Evolutionary conservation across 2,329 filamentous ascomycete species (phyloP).

Genomic region (Elsinoe fawcettii): DNA sequence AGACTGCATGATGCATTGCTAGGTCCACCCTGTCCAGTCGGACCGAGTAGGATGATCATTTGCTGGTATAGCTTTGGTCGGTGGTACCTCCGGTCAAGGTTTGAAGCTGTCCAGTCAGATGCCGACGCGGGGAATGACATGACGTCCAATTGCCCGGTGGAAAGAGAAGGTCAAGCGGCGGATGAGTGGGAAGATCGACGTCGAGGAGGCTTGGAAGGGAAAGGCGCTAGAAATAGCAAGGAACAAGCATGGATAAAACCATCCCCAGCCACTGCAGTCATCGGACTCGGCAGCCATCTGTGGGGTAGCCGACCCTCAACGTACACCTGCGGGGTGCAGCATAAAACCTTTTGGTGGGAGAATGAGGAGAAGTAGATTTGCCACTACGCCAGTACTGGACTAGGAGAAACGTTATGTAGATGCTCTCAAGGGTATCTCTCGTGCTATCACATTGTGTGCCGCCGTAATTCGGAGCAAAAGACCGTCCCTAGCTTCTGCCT

Average conservation of each 20-base stretch:
- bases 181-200: neutral
- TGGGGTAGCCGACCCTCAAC: neutral
- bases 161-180: neutral
- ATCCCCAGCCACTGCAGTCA: slow-evolving; percentile 2
- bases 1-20: slow-evolving; percentile 1
- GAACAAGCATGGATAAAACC: neutral
- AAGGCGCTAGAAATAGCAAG: slow-evolving; percentile 5
- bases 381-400: neutral
- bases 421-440: neutral
- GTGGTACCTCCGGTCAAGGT: neutral
- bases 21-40: neutral
- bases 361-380: neutral
- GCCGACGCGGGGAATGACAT: neutral
- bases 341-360: neutral
- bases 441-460: neutral
- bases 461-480: neutral
- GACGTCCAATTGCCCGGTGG: neutral
- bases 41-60: slow-evolving; percentile 9
- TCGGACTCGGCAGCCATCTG: neutral
- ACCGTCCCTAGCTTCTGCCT: neutral
- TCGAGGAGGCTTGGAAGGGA: neutral
- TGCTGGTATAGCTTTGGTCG: neutral
- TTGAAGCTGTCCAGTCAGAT: neutral
- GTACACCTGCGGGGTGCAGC: neutral
- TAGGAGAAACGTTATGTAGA: neutral